phyloP scores from a whole-genome alignment of 2,329 filamentous ascomycete species.

The Raffaelea ambrosiae region DNA sequence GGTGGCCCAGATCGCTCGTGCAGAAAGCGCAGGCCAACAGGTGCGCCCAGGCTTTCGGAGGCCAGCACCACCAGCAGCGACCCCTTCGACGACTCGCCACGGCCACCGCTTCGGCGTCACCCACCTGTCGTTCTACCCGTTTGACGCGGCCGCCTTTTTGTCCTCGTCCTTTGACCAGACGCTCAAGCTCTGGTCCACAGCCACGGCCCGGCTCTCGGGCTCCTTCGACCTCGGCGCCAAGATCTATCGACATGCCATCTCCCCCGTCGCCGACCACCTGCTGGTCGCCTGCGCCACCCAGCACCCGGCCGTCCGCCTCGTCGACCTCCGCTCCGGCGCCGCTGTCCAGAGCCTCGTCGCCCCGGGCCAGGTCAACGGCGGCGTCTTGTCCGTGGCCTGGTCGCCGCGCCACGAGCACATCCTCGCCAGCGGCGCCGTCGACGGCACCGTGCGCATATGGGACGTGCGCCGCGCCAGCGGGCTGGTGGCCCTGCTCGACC shows the following conservation, averaged over 20 bases:
- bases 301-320: slow-evolving; percentile 71
- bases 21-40: slow-evolving; percentile 10
- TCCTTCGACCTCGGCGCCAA: slow-evolving; percentile 61
- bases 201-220: slow-evolving; percentile 50
- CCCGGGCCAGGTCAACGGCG: slow-evolving; percentile 46
- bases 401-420: slow-evolving; percentile 72
- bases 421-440: slow-evolving; percentile 74
- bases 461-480: slow-evolving; percentile 75
- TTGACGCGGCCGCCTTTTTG: slow-evolving; percentile 67
- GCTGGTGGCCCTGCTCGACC: slow-evolving; percentile 68
- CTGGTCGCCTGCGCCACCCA: slow-evolving; percentile 85
- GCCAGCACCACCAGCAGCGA: not conserved
- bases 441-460: slow-evolving; percentile 79
- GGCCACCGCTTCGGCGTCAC: slow-evolving; percentile 65
- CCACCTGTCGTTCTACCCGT: slow-evolving; percentile 69
- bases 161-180: slow-evolving; percentile 72
- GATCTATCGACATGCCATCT: slow-evolving; percentile 70
- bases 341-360: slow-evolving; percentile 63
- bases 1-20: slow-evolving; percentile 39
- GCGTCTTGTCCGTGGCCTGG: slow-evolving; percentile 67
- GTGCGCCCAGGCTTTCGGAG: not conserved
- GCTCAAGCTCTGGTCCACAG: slow-evolving; percentile 66
- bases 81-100: slow-evolving; percentile 7
- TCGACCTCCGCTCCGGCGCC: slow-evolving; percentile 78
- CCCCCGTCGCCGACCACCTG: slow-evolving; percentile 61